These are phyloP conservation scores for Gloeopeniophorella convolvens DNA, from an alignment of 768 basidiomycete species.

Conservation along the genomic window DNA sequence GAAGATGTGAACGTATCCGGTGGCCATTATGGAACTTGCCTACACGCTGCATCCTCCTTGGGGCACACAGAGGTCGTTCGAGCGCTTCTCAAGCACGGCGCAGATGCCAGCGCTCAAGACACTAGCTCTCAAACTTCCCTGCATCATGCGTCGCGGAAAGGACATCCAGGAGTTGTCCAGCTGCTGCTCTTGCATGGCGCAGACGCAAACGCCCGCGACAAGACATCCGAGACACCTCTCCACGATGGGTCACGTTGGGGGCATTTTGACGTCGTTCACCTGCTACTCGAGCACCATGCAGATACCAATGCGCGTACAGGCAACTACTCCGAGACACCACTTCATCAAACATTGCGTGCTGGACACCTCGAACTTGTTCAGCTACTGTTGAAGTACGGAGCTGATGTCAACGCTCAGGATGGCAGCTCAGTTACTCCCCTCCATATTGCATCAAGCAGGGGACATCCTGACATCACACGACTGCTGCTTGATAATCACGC, in stretches of 20 bases:
- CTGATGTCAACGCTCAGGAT: background rate
- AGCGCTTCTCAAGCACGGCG: background rate
- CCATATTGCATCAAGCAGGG: too few species aligned
- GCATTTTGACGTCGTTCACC: too few species aligned
- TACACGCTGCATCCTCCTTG: background rate
- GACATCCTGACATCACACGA: too few species aligned
- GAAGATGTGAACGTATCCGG: background rate
- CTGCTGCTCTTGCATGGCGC: background rate
- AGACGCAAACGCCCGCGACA: background rate
- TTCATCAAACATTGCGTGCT: too few species aligned
- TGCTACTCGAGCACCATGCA: too few species aligned
- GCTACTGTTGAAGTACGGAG: background rate
- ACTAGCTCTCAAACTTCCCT: background rate
- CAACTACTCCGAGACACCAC: too few species aligned
- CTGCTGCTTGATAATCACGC: too few species aligned
- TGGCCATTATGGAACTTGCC: background rate
- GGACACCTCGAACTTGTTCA: background rate
- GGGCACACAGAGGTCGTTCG: background rate
- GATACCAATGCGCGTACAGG: too few species aligned
- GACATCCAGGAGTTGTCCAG: background rate
- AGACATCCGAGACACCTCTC: background rate
- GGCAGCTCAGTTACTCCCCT: too few species aligned
- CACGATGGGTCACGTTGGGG: background rate
- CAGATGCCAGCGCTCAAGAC: too few species aligned
- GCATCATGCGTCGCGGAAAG: background rate